Percentiles rank a stretch among this genome's conserved stretches.
Conservation (phyloP, 2,329 filamentous ascomycete genomes). For the Furcasterigmium furcatum region DNA sequence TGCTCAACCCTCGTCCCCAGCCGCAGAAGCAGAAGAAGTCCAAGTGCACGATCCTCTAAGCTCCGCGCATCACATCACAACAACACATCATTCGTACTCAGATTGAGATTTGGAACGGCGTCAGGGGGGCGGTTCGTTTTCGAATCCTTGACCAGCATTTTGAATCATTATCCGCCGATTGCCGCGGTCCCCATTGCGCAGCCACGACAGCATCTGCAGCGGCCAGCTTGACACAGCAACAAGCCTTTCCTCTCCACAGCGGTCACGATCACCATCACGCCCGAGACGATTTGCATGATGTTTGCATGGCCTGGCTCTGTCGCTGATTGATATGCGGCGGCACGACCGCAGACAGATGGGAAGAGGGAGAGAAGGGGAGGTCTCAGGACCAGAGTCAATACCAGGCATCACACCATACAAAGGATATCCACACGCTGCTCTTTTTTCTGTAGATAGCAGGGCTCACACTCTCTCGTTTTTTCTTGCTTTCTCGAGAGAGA, state of each 20-base stretch:
- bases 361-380: slow-evolving; percentile 6
- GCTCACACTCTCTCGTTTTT: neutral
- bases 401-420: slow-evolving; percentile 15
- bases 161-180: slow-evolving; percentile 6
- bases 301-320: too few relatives aligned
- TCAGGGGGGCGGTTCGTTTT: slow-evolving; percentile 2
- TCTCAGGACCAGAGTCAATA: slow-evolving; percentile 3
- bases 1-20: slow-evolving; percentile 65
- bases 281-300: slow-evolving; percentile 1
- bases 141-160: slow-evolving; percentile 4
- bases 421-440: slow-evolving; percentile 19
- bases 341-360: too few relatives aligned
- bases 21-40: slow-evolving; percentile 57
- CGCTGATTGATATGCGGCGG: too few relatives aligned
- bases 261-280: neutral
- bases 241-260: slow-evolving; percentile 3
- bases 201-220: neutral
- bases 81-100: neutral
- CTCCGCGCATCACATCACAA: neutral
- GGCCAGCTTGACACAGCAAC: neutral
- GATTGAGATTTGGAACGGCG: slow-evolving; percentile 9
- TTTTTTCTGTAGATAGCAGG: slow-evolving; percentile 17
- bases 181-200: neutral
- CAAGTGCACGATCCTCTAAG: slow-evolving; percentile 69
- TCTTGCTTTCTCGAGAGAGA: neutral